Percentiles rank a stretch among this genome's conserved stretches.
These are phyloP conservation scores for Lachnellula willkommii DNA, from an alignment of 2,329 filamentous ascomycete species.

Conservation along the genomic window DNA sequence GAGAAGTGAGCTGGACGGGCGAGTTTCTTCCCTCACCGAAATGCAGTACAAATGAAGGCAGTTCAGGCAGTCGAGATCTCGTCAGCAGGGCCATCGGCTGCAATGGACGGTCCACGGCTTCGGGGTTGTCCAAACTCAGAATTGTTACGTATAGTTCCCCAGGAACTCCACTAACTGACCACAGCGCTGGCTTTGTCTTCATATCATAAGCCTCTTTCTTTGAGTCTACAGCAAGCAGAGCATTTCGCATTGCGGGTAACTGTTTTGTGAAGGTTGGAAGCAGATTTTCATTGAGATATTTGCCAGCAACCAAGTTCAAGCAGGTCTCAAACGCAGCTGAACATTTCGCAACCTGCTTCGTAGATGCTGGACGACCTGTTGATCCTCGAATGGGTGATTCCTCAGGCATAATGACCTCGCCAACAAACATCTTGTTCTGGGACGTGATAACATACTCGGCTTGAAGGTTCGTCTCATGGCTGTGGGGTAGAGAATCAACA, in stretches of 20 bases:
- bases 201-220: slow-evolving; percentile 75
- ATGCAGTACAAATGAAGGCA: slow-evolving; percentile 68
- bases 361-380: slow-evolving; percentile 57
- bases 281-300: slow-evolving; percentile 67
- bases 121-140: slow-evolving; percentile 52
- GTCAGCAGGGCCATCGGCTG: slow-evolving; percentile 68
- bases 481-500: slow-evolving; percentile 58
- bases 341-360: slow-evolving; percentile 76
- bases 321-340: slow-evolving; percentile 86
- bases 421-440: slow-evolving; percentile 57
- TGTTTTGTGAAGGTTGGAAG: slow-evolving; percentile 67
- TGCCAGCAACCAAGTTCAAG: slow-evolving; percentile 57
- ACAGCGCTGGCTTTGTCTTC: slow-evolving; percentile 71
- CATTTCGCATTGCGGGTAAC: slow-evolving; percentile 80
- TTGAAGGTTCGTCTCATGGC: slow-evolving; percentile 32
- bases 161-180: slow-evolving; percentile 50
- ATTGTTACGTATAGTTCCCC: slow-evolving; percentile 54
- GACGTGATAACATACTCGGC: slow-evolving; percentile 59
- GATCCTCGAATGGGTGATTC: slow-evolving; percentile 64
- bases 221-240: slow-evolving; percentile 71
- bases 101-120: slow-evolving; percentile 52
- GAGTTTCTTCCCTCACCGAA: slow-evolving; percentile 61
- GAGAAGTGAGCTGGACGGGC: slow-evolving; percentile 44
- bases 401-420: slow-evolving; percentile 74
- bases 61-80: slow-evolving; percentile 53